phyloP scores from a whole-genome alignment of 148 eudicot genomes.

The Camellia lanceoleosa region DNA sequence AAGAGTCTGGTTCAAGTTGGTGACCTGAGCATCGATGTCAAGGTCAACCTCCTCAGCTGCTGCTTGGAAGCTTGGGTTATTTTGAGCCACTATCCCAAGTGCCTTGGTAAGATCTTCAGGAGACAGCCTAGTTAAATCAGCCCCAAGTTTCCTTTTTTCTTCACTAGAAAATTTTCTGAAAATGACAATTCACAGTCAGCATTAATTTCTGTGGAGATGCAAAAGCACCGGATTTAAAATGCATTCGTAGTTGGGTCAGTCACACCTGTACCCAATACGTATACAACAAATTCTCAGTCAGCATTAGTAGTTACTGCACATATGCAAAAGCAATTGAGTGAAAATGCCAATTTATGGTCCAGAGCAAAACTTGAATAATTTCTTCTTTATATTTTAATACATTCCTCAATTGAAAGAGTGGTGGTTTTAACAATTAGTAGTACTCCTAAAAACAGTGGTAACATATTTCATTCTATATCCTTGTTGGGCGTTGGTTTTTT shows the following conservation, averaged over 20 bases:
- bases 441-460: neutral
- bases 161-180: slow-evolving; percentile 55
- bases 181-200: neutral
- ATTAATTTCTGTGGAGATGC: slow-evolving; percentile 12
- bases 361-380: neutral
- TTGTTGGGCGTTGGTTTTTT: neutral
- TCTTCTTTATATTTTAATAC: neutral
- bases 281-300: neutral
- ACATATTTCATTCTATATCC: neutral
- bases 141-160: slow-evolving; percentile 68
- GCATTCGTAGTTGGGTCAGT: neutral
- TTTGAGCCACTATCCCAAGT: slow-evolving; percentile 62
- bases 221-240: neutral
- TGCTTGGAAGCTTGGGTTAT: slow-evolving; percentile 48
- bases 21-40: slow-evolving; percentile 72
- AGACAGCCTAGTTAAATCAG: slow-evolving; percentile 47
- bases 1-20: neutral
- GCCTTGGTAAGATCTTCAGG: slow-evolving; percentile 63
- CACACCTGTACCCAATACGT: too few species aligned
- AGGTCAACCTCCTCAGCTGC: slow-evolving; percentile 65
- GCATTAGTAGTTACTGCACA: neutral
- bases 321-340: neutral
- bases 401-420: neutral
- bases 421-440: too few species aligned
- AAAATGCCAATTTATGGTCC: neutral